These are phyloP conservation scores for Xylariaceae sp. DNA, from an alignment of 2,329 filamentous ascomycete genomes.

Conservation along the genomic window DNA sequence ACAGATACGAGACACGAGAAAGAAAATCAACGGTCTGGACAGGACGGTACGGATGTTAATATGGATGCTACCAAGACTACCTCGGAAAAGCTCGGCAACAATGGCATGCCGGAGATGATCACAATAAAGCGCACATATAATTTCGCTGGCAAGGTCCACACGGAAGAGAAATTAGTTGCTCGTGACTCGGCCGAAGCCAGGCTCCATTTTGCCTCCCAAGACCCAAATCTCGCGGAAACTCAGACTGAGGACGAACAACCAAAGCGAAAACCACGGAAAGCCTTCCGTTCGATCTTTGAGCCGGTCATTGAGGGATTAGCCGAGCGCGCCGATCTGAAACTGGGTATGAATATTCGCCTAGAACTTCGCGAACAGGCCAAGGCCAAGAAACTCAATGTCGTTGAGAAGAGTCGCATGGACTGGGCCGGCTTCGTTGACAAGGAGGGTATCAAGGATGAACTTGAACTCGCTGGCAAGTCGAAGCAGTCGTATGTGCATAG, in stretches of 20 bases:
- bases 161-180: slow-evolving; percentile 65
- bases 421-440: slow-evolving; percentile 70
- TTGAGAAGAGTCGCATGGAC: slow-evolving; percentile 69
- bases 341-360: slow-evolving; percentile 49
- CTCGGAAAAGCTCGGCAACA: slow-evolving; percentile 18
- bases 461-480: slow-evolving; percentile 59
- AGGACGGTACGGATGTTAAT: slow-evolving; percentile 7
- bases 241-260: slow-evolving; percentile 32
- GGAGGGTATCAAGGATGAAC: slow-evolving; percentile 65
- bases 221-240: slow-evolving; percentile 29
- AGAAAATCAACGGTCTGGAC: slow-evolving; percentile 15
- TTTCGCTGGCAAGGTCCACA: slow-evolving; percentile 68
- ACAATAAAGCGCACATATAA: slow-evolving; percentile 69
- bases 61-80: slow-evolving; percentile 15
- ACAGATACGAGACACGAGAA: slow-evolving; percentile 22
- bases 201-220: slow-evolving; percentile 55
- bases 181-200: slow-evolving; percentile 62
- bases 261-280: slow-evolving; percentile 48
- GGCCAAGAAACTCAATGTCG: slow-evolving; percentile 64
- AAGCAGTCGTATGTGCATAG: slow-evolving; percentile 60
- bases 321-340: slow-evolving; percentile 53
- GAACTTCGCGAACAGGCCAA: slow-evolving; percentile 47
- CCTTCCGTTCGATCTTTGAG: slow-evolving; percentile 61
- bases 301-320: slow-evolving; percentile 44
- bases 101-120: slow-evolving; percentile 42